Base-by-base conservation (phyloP, 352 stramenopile genomes). In the Pythium grandisporangium region DNA sequence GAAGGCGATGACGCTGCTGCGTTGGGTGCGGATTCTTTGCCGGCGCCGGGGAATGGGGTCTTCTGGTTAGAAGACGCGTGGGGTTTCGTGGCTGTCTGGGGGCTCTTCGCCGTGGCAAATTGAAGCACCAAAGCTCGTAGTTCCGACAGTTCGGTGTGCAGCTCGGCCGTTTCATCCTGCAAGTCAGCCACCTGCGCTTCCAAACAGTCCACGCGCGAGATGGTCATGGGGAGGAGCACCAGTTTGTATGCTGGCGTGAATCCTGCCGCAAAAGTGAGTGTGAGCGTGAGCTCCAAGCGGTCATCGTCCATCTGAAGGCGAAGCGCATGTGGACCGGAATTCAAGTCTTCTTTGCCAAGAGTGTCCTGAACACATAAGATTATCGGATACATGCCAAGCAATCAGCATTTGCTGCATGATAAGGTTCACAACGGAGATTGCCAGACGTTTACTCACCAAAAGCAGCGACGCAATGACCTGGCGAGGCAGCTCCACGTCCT, bases 171-270 rank as follows among this genome's bases (percentile, higher is more conserved):
- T 24, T 49, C 42, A 2, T 49, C 42, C 24, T 49, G 30, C 11
- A 49, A 16, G 14, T 49, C 42, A 23, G 25, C 25, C 14, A 49
- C 42, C 34, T 49, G 42, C 5, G 42, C 33, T 21, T 49, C 25
- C 5, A 49, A 30, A 13, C 30, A n/a, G 19, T 49, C 42, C n/a
- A 41, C 42, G 10, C 21, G 6, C 4, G 30, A 41, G 20, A 41
- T 8, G 11, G 30, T 8, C 5, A 19, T 24, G 5, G 17, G 30
- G 5, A 33, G 22, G 6, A 49, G 30, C 6, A 22, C 4, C 5
- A 49, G 30, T n/a, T 5, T 23, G 22, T 41, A 49, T 5, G 33
- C 32, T 21, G 42, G 30, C 14, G 42, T 21, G 22, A 49, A 41
- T 22, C 30, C 16, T 27, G 42, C 14, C 13, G 30, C 42, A 24